phyloP scores from a whole-genome alignment of 1,139 yeast genomes.

The Hyphopichia buzzinii region DNA sequence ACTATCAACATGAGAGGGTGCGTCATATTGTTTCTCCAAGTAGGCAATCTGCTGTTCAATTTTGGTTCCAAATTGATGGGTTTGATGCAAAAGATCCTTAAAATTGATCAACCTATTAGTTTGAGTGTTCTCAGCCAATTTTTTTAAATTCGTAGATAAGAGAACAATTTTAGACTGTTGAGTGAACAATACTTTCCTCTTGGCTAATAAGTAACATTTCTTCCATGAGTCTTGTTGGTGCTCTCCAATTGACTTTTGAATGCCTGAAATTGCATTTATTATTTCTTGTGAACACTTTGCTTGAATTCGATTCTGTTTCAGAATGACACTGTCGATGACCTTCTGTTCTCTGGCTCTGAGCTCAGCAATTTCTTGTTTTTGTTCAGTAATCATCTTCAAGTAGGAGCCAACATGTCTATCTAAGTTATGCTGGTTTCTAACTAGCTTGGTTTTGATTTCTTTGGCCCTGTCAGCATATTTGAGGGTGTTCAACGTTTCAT shows the following conservation, averaged over 20 bases:
- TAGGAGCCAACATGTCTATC: constrained; percentile 88
- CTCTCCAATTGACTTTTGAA: constrained; percentile 37
- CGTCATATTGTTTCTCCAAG: constrained; percentile 49
- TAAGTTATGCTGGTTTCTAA: constrained; percentile 71
- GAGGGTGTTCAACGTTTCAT: constrained; percentile 85
- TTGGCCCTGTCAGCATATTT: constrained; percentile 91
- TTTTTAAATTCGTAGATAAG: neutral
- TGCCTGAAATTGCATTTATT: constrained; percentile 37
- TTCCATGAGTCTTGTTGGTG: constrained; percentile 46
- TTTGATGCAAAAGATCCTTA: constrained; percentile 1
- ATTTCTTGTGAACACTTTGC: constrained; percentile 38
- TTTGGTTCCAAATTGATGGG: constrained; percentile 17
- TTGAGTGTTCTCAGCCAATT: neutral
- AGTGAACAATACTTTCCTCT: constrained; percentile 50
- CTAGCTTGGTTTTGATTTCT: constrained; percentile 79
- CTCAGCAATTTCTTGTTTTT: constrained; percentile 73
- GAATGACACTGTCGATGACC: constrained; percentile 35
- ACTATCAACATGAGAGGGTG: constrained; percentile 51
- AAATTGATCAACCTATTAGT: neutral
- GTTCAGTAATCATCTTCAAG: constrained; percentile 81
- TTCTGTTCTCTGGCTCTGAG: constrained; percentile 54
- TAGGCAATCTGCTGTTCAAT: constrained; percentile 44
- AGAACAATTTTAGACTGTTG: constrained; percentile 35
- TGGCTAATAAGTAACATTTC: constrained; percentile 53
- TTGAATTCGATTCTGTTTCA: constrained; percentile 26